Base-by-base conservation (phyloP, 23 red algal species). In the Gracilaria caudata region DNA sequence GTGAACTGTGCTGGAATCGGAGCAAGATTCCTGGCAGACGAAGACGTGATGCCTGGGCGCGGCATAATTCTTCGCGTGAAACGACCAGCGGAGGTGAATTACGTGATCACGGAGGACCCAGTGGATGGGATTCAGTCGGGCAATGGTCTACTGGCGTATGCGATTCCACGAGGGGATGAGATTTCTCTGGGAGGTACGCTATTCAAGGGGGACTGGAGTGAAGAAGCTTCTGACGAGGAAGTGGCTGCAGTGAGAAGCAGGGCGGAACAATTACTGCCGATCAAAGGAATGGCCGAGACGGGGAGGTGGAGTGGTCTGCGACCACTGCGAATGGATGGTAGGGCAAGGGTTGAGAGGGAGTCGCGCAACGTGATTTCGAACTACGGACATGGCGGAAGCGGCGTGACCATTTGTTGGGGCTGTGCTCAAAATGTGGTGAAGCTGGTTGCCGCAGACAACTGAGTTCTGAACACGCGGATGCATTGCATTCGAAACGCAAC, bases 381-480 rank as follows among this genome's bases (percentile, higher is more conserved):
- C 59, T 97, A 94, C 70, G 95, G 90, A 17, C 95, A 97, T 76
- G 90, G 95, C 5, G 95, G 95, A 13, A 88, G 86, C 43, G 95
- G 95, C 16, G 95, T 97, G 13, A 97, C 95, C 54, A 83, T 91
- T 20, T 85, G 83, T 36, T 97, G 90, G 95, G 90, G 95, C 17
- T 97, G 95, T 49, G 95, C 95, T 16, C 59, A 93, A 26, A 70
- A 51, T 14, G 88, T 88, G 17, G 79, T 92, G 37, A 73, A 68
- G 24, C 59, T 97, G 29, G 81, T 97, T 0, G 82, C 56, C 55
- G 55, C 56, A 44, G 33, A 53, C 32, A 16, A 33, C 2, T 61
- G 11, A 30, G 26, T 10, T 3, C n/a, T n/a, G n/a, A n/a, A n/a
- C n/a, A n/a, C n/a, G n/a, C n/a, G n/a, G n/a, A n/a, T n/a, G n/a